These are phyloP conservation scores for Cantharellus anzutake DNA, from an alignment of 768 basidiomycete species.

Conservation along the genomic window DNA sequence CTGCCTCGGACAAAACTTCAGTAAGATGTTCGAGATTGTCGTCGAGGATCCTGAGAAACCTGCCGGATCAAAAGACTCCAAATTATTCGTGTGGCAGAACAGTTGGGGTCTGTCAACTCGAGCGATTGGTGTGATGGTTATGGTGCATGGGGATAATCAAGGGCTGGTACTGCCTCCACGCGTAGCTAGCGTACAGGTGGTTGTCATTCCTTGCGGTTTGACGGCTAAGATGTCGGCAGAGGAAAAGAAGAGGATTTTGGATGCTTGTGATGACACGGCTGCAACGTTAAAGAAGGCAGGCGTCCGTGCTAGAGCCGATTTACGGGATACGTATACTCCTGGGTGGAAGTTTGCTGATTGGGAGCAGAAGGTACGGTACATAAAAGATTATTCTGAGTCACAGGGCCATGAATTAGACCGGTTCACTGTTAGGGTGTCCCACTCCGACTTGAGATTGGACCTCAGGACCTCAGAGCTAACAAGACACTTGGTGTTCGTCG, in stretches of 20 bases:
- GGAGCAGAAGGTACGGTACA: conserved; percentile 68
- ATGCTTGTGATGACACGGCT: conserved; percentile 61
- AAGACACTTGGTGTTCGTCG: conserved; percentile 77
- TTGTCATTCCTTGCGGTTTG: conserved; percentile 87
- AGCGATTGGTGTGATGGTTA: conserved; percentile 95
- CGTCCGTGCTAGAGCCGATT: conserved; percentile 73
- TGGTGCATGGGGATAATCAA: conserved; percentile 97
- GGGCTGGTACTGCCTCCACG: conserved; percentile 94
- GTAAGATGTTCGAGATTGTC: conserved; percentile 93
- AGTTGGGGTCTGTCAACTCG: conserved; percentile 97
- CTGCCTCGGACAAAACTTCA: conserved; percentile 97
- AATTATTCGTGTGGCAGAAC: conserved; percentile 90
- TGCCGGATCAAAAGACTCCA: conserved; percentile 28
- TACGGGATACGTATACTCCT: conserved; percentile 90
- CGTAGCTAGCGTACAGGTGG: conserved; percentile 80
- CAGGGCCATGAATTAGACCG: background rate
- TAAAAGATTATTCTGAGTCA: conserved; percentile 4
- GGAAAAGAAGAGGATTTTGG: conserved; percentile 47
- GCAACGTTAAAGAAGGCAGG: conserved; percentile 49
- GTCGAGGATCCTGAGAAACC: conserved; percentile 70
- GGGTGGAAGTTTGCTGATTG: conserved; percentile 99
- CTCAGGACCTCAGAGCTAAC: conserved; percentile 67
- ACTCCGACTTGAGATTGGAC: conserved; percentile 91
- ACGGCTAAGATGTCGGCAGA: conserved; percentile 51
- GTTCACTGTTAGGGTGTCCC: conserved; percentile 58